Percentiles rank a stretch among this genome's conserved stretches.
phyloP scores from a whole-genome alignment of 768 basidiomycete species.

The Baorangia bicolor region DNA sequence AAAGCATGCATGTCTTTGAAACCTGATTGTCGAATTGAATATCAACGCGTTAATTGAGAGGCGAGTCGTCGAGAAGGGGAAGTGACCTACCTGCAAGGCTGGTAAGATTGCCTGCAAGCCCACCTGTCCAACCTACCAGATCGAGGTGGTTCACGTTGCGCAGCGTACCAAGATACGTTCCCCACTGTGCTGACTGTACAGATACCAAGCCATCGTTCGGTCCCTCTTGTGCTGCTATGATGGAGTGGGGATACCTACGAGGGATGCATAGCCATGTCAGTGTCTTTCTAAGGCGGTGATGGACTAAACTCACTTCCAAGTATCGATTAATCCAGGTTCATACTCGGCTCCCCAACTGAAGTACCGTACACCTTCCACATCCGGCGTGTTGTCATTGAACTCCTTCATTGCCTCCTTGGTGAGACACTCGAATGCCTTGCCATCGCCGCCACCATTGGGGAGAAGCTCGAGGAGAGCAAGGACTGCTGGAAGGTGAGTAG shows the following conservation, averaged over 20 bases:
- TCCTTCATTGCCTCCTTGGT: constrained; percentile 80
- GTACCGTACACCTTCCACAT: constrained; percentile 78
- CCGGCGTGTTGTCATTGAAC: constrained; percentile 86
- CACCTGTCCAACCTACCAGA: constrained; percentile 83
- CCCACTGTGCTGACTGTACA: constrained; percentile 87
- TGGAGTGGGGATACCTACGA: constrained; percentile 64
- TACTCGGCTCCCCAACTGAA: constrained; percentile 96
- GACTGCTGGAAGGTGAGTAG: constrained; percentile 62
- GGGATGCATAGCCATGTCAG: background rate
- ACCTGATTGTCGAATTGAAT: constrained; percentile 7
- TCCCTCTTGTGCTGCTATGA: constrained; percentile 84
- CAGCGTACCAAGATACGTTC: constrained; percentile 93
- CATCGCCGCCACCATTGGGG: constrained; percentile 92
- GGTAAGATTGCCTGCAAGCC: constrained; percentile 27
- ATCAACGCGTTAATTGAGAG: background rate
- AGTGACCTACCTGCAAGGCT: constrained; percentile 19
- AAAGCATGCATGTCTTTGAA: constrained; percentile 86
- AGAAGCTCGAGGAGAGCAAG: constrained; percentile 76
- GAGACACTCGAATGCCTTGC: constrained; percentile 87
- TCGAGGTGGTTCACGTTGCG: constrained; percentile 89
- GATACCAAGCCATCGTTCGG: constrained; percentile 94
- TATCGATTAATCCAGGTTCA: constrained; percentile 86
- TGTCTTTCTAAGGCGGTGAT: background rate
- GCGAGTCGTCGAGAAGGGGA: background rate
- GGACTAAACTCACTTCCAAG: constrained; percentile 59